These are phyloP conservation scores for Phylloporus scabripes DNA, from an alignment of 768 basidiomycete species.

Conservation along the genomic window DNA sequence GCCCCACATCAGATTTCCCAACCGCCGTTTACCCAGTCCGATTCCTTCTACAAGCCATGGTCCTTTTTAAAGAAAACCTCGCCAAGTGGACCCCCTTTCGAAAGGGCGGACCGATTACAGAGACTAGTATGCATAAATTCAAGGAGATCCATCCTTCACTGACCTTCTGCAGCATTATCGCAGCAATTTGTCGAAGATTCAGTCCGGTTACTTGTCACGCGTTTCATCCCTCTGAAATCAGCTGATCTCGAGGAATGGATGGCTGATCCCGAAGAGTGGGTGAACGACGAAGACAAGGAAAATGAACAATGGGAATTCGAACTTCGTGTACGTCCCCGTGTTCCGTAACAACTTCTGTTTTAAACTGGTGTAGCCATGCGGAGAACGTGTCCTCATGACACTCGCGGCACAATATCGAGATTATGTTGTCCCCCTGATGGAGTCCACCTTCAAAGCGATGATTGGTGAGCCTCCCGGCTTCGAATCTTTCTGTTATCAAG, in stretches of 20 bases:
- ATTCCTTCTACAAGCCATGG: slow-evolving; percentile 79
- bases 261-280: slow-evolving; percentile 92
- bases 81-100: slow-evolving; percentile 68
- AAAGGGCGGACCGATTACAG: slow-evolving; percentile 54
- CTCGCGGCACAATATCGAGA: slow-evolving; percentile 64
- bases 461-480: slow-evolving; percentile 39
- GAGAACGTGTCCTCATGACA: slow-evolving; percentile 86
- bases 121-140: slow-evolving; percentile 42
- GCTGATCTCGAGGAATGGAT: slow-evolving; percentile 80
- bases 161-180: slow-evolving; percentile 46
- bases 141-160: slow-evolving; percentile 2
- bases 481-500: not conserved
- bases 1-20: slow-evolving; percentile 45
- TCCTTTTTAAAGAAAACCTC: slow-evolving; percentile 78
- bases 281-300: slow-evolving; percentile 83
- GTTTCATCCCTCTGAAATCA: slow-evolving; percentile 80
- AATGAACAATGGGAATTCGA: slow-evolving; percentile 93
- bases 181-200: slow-evolving; percentile 69
- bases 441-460: slow-evolving; percentile 52
- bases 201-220: slow-evolving; percentile 69
- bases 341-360: not conserved
- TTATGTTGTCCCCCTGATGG: slow-evolving; percentile 64
- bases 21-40: slow-evolving; percentile 69
- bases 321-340: slow-evolving; percentile 59
- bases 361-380: slow-evolving; percentile 62